Evolutionary conservation across 441 rosid genomes (phyloP).

Genomic region (Viola pubescens): DNA sequence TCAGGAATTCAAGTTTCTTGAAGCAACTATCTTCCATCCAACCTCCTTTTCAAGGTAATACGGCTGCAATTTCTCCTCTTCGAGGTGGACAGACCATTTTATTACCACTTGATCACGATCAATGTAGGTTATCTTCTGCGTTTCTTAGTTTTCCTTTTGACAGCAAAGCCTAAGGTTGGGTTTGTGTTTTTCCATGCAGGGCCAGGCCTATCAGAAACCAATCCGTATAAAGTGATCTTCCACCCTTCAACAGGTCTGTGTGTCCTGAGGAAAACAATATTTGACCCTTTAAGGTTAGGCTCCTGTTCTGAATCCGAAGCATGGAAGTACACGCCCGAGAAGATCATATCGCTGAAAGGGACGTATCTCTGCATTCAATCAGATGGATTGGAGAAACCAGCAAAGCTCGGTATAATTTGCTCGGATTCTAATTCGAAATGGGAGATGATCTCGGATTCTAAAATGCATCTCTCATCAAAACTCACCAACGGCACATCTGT

Average conservation of each 20-base stretch:
- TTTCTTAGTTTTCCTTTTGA: not conserved
- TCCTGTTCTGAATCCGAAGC: slow-evolving; percentile 53
- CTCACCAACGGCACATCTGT: slow-evolving; percentile 29
- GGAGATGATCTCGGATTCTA: slow-evolving; percentile 56
- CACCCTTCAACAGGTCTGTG: slow-evolving; percentile 74
- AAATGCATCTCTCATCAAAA: slow-evolving; percentile 57
- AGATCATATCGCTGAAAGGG: slow-evolving; percentile 35
- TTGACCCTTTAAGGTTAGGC: slow-evolving; percentile 47
- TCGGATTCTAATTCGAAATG: slow-evolving; percentile 41
- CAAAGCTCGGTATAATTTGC: slow-evolving; percentile 37
- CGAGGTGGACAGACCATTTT: too few species aligned
- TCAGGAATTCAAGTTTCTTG: slow-evolving; percentile 48
- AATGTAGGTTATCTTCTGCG: not conserved
- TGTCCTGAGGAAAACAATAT: slow-evolving; percentile 31
- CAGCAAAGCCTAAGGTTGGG: not conserved
- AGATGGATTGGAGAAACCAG: slow-evolving; percentile 28
- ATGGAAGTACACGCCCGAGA: slow-evolving; percentile 47
- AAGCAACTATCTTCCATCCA: slow-evolving; percentile 49
- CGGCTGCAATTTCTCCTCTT: not conserved
- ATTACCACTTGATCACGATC: too few species aligned
- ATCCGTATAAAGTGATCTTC: slow-evolving; percentile 48
- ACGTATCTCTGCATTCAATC: slow-evolving; percentile 63
- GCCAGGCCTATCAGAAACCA: slow-evolving; percentile 54
- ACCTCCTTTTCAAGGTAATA: slow-evolving; percentile 33
- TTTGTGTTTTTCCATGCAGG: slow-evolving; percentile 33